Base-by-base conservation (phyloP, 2,329 filamentous ascomycete species). In the Epichloe sylvatica region DNA sequence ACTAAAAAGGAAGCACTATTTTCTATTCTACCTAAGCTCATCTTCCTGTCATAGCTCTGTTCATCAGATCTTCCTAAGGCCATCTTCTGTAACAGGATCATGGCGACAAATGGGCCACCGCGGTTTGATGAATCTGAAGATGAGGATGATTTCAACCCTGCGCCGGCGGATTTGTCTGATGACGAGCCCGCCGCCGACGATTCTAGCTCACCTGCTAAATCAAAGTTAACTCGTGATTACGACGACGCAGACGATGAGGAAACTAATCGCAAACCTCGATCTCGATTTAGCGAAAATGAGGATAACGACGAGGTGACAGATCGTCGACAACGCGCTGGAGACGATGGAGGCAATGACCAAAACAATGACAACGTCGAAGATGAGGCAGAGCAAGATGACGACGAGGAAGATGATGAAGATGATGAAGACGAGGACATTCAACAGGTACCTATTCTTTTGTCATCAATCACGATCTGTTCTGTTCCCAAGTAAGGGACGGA, bases 111-210 rank as follows among this genome's bases (percentile, higher is more conserved):
- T 59, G 68, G 73, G 49, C 65, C 61, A 56, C 66, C 70, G 53
- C 70, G 71, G 53, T 75, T 71, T 60, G 73, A 79, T 59, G 78
- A 82, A 53, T 82, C 78, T 52, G 84, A 86, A 50, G 86, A 92
- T 46, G 89, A 94, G 58, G 83, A 86, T 53, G 84, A 91, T 64
- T 95, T 96, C 75, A 94, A 95, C 65, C 90, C 89, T 46, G 80
- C 76, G 45, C 83, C 84, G 19, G 83, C 79, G 52, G 79, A 87
- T 51, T 61, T 79, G 35, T 92, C 86, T 3, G 86, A 91, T 56
- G 81, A 68, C 5, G 67, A 69, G 47, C 62, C 60, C 21, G 67
- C 64, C 36, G 69, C 68, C 3, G 67, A 69, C 5, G 65, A 67
- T 15, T 53, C 19, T 40, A n/a, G 70, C 75, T 0, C 53, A 54